A percentile compares a stretch with the other conserved stretches of the same genome.
Conservation (phyloP, 2,329 filamentous ascomycete genomes). For the Epichloe typhina region DNA sequence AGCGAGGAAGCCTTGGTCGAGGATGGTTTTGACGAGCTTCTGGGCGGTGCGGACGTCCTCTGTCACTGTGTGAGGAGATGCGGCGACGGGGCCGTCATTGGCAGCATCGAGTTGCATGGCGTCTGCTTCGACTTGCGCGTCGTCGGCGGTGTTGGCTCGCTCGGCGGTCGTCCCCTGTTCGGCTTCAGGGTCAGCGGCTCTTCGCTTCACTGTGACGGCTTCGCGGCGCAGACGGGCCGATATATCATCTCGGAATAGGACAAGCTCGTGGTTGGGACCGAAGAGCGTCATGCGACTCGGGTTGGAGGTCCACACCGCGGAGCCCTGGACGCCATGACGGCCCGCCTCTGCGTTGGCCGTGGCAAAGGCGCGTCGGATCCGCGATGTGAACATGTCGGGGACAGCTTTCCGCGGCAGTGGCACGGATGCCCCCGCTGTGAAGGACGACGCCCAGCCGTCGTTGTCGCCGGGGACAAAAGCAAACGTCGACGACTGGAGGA, state of each 20-base stretch:
- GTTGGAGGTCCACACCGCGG: slow-evolving; percentile 79
- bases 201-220: slow-evolving; percentile 53
- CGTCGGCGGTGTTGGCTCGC: slow-evolving; percentile 8
- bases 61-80: slow-evolving; percentile 11
- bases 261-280: slow-evolving; percentile 75
- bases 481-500: slow-evolving; percentile 71
- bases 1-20: slow-evolving; percentile 80
- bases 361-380: slow-evolving; percentile 69
- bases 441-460: slow-evolving; percentile 89
- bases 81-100: slow-evolving; percentile 17
- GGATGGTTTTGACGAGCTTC: slow-evolving; percentile 76
- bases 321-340: slow-evolving; percentile 27
- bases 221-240: slow-evolving; percentile 65
- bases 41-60: slow-evolving; percentile 48
- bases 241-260: slow-evolving; percentile 79
- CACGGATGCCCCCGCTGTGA: slow-evolving; percentile 59
- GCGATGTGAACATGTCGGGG: slow-evolving; percentile 80
- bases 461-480: slow-evolving; percentile 93
- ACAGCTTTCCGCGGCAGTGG: slow-evolving; percentile 58
- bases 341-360: slow-evolving; percentile 60
- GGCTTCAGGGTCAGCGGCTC: slow-evolving; percentile 20
- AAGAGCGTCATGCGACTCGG: slow-evolving; percentile 74
- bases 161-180: slow-evolving; percentile 12
- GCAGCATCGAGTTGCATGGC: slow-evolving; percentile 30
- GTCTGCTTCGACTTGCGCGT: slow-evolving; percentile 12